phyloP scores from a whole-genome alignment of 2,329 filamentous ascomycete genomes.

The Exophiala sp. region DNA sequence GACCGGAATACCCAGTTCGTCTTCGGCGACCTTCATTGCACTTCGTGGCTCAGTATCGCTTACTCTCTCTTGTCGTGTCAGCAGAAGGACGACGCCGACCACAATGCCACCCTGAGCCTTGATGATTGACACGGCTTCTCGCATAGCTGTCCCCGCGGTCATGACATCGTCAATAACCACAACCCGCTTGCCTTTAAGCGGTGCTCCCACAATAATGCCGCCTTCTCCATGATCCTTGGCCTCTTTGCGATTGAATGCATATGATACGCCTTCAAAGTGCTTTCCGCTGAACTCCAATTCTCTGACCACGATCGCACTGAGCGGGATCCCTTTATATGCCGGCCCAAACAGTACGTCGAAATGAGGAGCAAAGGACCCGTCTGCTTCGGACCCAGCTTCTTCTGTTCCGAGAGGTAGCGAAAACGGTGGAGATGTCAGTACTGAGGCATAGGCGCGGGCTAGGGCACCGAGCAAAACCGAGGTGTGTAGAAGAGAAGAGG shows the following conservation, averaged over 20 bases:
- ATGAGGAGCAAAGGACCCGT: slow-evolving; percentile 47
- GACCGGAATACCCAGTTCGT: slow-evolving; percentile 77
- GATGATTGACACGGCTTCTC: slow-evolving; percentile 88
- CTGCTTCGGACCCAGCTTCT: slow-evolving; percentile 22
- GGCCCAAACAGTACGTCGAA: slow-evolving; percentile 78
- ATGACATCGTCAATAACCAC: slow-evolving; percentile 96
- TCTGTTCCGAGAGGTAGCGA: slow-evolving; percentile 31
- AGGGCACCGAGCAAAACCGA: slow-evolving; percentile 71
- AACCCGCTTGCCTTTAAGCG: slow-evolving; percentile 75
- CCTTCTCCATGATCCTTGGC: slow-evolving; percentile 94
- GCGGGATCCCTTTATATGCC: slow-evolving; percentile 93
- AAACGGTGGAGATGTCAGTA: slow-evolving; percentile 46
- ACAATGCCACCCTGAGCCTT: slow-evolving; percentile 75
- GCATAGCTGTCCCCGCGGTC: slow-evolving; percentile 87
- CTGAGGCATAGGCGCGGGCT: slow-evolving; percentile 70
- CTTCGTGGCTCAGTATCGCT: slow-evolving; percentile 68
- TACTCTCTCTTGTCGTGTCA: slow-evolving; percentile 61
- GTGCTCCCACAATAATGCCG: slow-evolving; percentile 82
- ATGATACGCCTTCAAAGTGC: slow-evolving; percentile 51
- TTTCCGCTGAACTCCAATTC: slow-evolving; percentile 67
- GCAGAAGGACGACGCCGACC: slow-evolving; percentile 78
- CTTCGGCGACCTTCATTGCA: slow-evolving; percentile 77
- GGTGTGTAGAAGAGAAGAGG: slow-evolving; percentile 83
- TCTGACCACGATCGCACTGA: slow-evolving; percentile 70
- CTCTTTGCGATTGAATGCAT: slow-evolving; percentile 94